Evolutionary conservation across 2,329 filamentous ascomycete species (phyloP).

Genomic region (Hypomyces rosellus): DNA sequence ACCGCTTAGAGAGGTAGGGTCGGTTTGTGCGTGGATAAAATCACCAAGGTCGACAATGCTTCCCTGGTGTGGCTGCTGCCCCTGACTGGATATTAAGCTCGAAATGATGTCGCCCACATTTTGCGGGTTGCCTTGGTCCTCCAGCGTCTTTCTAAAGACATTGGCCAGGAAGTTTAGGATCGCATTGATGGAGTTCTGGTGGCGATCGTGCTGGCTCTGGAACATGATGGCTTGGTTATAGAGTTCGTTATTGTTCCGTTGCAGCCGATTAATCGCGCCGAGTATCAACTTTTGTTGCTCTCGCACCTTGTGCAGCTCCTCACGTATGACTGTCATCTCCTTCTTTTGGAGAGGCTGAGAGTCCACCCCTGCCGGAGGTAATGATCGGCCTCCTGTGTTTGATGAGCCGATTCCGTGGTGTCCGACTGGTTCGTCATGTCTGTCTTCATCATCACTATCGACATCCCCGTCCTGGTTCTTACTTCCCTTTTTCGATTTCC

Average conservation of each 20-base stretch:
- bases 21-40: conserved; percentile 43
- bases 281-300: conserved; percentile 84
- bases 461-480: conserved; percentile 65
- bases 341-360: conserved; percentile 54
- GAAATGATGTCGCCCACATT: conserved; percentile 82
- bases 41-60: conserved; percentile 58
- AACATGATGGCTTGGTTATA: conserved; percentile 85
- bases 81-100: conserved; percentile 59
- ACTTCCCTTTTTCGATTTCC: conserved; percentile 48
- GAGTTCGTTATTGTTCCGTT: conserved; percentile 79
- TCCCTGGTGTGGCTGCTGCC: conserved; percentile 41
- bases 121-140: conserved; percentile 69
- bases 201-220: conserved; percentile 87
- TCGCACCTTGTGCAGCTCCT: conserved; percentile 75
- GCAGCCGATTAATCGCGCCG: conserved; percentile 70
- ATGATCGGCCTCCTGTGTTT: conserved; percentile 22
- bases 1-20: conserved; percentile 31
- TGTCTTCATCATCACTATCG: conserved; percentile 56
- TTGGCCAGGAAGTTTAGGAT: conserved; percentile 95
- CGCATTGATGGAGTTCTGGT: conserved; percentile 98
- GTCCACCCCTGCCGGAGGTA: conserved; percentile 40
- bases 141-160: conserved; percentile 88
- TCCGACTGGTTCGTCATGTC: conserved; percentile 32
- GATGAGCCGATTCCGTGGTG: conserved; percentile 17
- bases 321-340: conserved; percentile 70